Base-by-base conservation (phyloP, 306 rosid species). In the Malus asiatica region DNA sequence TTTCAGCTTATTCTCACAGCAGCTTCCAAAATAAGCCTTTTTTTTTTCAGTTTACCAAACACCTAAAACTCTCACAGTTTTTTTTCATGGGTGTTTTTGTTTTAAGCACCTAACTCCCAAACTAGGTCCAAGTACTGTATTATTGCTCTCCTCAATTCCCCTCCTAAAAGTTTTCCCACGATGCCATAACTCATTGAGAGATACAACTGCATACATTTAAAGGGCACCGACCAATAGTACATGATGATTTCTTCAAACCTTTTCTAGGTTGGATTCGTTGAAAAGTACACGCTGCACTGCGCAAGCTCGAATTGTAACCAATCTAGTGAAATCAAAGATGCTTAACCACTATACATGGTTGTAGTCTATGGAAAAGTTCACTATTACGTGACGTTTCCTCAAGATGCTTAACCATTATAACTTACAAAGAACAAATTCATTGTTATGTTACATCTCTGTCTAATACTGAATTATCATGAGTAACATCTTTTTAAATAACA, bases 321-420 rank as follows among this genome's bases (percentile, higher is more conserved):
- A 20, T 55, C 25, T 8, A 19, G 23, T 20, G 61, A 55, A 55
- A 55, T 60, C 29, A 60, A 25, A 60, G 65, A 60, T 12, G 6
- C 33, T 60, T 25, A 60, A 60, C 66, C 38, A 27, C 20, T 14
- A 61, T 14, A 20, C 6, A 61, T 6, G 20, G 66, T 27, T 27
- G 20, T 61, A 33, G 19, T 16, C 20, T 27, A 12, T 1, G 55
- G 6, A 48, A 48, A 16, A 48, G 53, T 46, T 46, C 53, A 15
- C 20, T 6, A 3, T 0, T 16, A 5, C 6, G 0, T 4, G 18
- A 0, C 20, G 8, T 4, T 18, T 48, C 3, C 2, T 15, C 20
- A 48, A 48, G 1, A 48, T 48, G 55, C 18, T 48, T 48, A 48
- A 48, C 8, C 20, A 15, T 1, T 16, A 5, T 5, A 18, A 48